These are phyloP conservation scores for Beauveria australis DNA, from an alignment of 2,329 filamentous ascomycete species.

Conservation along the genomic window DNA sequence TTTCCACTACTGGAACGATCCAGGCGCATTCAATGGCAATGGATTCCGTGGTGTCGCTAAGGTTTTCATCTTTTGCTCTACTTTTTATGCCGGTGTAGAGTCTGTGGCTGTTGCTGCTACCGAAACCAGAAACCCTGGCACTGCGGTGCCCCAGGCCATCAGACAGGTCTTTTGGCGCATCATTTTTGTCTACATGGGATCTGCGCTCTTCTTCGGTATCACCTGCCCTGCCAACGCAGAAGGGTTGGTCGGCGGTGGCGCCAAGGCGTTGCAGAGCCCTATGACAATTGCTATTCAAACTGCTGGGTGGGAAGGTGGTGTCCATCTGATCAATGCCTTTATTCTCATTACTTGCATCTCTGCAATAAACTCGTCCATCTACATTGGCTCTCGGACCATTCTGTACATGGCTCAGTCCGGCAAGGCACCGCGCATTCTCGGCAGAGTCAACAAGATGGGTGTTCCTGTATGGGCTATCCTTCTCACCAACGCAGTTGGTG, in stretches of 20 bases:
- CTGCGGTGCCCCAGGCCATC: conserved; percentile 49
- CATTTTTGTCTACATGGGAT: conserved; percentile 58
- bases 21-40: conserved; percentile 58
- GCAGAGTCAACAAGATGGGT: conserved; percentile 57
- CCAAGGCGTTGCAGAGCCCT: conserved; percentile 59
- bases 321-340: conserved; percentile 70
- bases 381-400: conserved; percentile 67
- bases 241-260: conserved; percentile 37
- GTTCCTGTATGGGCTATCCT: conserved; percentile 54
- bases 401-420: conserved; percentile 67
- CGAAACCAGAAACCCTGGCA: conserved; percentile 49
- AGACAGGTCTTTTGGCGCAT: conserved; percentile 55
- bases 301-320: conserved; percentile 64
- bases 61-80: conserved; percentile 63
- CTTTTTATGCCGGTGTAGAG: conserved; percentile 62
- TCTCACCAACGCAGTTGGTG: conserved; percentile 62
- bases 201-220: conserved; percentile 66
- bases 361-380: conserved; percentile 68
- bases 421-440: conserved; percentile 63
- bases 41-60: conserved; percentile 58
- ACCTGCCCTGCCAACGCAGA: conserved; percentile 62
- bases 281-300: conserved; percentile 68
- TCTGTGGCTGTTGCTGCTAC: conserved; percentile 55
- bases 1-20: conserved; percentile 63
- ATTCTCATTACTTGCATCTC: conserved; percentile 66